Evolutionary conservation across 192 early-diverging fungal species (phyloP).

Genomic region (Backusella australiensis): DNA sequence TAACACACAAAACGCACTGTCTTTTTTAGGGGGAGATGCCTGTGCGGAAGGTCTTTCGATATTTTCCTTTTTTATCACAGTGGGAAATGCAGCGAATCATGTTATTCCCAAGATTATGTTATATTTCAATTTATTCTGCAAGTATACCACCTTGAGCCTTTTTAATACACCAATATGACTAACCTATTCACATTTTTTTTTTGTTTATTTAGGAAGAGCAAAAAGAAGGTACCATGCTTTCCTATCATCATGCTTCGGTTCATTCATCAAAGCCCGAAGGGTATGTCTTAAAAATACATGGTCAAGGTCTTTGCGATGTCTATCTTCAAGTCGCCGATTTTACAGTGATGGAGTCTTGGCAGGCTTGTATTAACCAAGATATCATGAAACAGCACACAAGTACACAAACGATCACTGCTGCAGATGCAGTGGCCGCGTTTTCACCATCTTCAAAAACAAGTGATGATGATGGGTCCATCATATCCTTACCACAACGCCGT

Average conservation of each 20-base stretch:
- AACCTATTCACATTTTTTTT: not conserved
- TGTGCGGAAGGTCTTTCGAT: conserved; percentile 37
- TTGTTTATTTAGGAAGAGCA: conserved; percentile 10
- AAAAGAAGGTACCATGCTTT: conserved; percentile 12
- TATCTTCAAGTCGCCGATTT: conserved; percentile 28
- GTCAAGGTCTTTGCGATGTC: conserved; percentile 18
- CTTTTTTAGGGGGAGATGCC: conserved; percentile 35
- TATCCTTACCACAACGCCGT: not conserved
- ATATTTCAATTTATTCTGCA: conserved; percentile 43
- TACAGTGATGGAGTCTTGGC: conserved; percentile 21
- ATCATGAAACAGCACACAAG: not conserved
- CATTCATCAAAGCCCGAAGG: conserved; percentile 13
- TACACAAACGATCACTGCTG: not conserved
- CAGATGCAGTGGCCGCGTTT: not conserved
- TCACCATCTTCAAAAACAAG: not conserved
- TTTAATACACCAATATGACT: not conserved
- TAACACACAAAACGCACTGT: not conserved
- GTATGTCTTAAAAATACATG: conserved; percentile 33
- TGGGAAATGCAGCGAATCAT: conserved; percentile 48
- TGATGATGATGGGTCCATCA: not conserved
- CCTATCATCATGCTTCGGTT: conserved; percentile 27
- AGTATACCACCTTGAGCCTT: not conserved
- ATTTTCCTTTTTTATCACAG: conserved; percentile 39
- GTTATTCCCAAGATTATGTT: conserved; percentile 36
- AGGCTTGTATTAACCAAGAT: conserved; percentile 25